A percentile compares a stretch with the other conserved stretches of the same genome.
These are phyloP conservation scores for Pyropia yezoensis DNA, from an alignment of 23 red algal species.

Conservation along the genomic window DNA sequence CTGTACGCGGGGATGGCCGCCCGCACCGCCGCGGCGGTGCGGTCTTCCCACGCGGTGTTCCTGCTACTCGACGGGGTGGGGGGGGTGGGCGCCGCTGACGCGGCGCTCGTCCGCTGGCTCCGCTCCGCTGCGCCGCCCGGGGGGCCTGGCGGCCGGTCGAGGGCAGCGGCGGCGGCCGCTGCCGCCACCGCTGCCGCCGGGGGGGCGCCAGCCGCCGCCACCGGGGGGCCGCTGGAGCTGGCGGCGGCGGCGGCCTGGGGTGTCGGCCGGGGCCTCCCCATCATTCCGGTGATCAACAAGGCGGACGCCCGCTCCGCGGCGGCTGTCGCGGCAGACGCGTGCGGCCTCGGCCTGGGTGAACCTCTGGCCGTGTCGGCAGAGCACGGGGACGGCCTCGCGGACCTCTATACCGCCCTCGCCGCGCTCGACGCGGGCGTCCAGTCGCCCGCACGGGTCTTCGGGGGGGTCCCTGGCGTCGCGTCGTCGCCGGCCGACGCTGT, in stretches of 20 bases:
- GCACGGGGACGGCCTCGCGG: conserved; percentile 66
- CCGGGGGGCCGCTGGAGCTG: no score
- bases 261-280: not conserved
- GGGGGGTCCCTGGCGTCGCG: not conserved
- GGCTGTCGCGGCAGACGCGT: conserved; percentile 32
- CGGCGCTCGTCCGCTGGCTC: conserved; percentile 64
- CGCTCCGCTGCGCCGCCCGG: not conserved
- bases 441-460: not conserved
- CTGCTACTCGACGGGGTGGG: conserved; percentile 68
- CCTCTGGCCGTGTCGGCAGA: conserved; percentile 60
- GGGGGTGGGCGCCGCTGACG: conserved; percentile 55
- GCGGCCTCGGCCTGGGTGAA: conserved; percentile 71
- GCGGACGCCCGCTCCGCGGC: conserved; percentile 44
- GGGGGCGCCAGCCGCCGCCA: no score
- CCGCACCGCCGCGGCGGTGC: conserved; percentile 33
- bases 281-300: conserved; percentile 83
- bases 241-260: no score
- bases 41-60: conserved; percentile 26
- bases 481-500: not conserved
- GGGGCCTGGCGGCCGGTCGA: no score
- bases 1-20: conserved; percentile 45
- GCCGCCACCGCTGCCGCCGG: not conserved
- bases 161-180: no score
- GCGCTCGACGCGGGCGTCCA: not conserved
- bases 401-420: conserved; percentile 59